Percentiles rank a stretch among this genome's conserved stretches.
These are phyloP conservation scores for Clohesyomyces aquaticus DNA, from an alignment of 495 filamentous ascomycete genomes.

Conservation along the genomic window DNA sequence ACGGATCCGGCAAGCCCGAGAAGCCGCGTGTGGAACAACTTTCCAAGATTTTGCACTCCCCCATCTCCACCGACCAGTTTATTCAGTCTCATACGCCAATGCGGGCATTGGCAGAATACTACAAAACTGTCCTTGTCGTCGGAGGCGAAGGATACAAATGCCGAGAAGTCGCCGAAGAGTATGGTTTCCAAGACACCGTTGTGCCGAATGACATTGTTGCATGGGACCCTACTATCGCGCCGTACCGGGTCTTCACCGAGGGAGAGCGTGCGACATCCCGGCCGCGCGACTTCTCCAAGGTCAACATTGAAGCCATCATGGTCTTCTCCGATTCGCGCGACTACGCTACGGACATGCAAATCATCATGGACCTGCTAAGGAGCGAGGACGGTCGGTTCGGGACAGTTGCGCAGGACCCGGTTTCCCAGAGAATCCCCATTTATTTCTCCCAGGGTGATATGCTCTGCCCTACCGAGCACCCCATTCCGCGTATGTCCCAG, in stretches of 20 bases:
- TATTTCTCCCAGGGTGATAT: slow-evolving; percentile 78
- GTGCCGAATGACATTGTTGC: slow-evolving; percentile 70
- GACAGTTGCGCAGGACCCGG: slow-evolving; percentile 69
- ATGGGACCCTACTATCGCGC: slow-evolving; percentile 63
- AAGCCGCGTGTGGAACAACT: slow-evolving; percentile 61
- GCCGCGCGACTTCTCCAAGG: slow-evolving; percentile 65
- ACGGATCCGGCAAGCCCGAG: slow-evolving; percentile 68
- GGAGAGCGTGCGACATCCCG: slow-evolving; percentile 60
- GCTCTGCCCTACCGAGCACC: slow-evolving; percentile 77
- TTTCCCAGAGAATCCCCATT: slow-evolving; percentile 70
- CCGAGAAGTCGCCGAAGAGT: slow-evolving; percentile 66
- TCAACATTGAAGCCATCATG: slow-evolving; percentile 80
- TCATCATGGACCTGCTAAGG: slow-evolving; percentile 81
- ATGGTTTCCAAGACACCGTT: slow-evolving; percentile 68
- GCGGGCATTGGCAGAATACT: slow-evolving; percentile 68
- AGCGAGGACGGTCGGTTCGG: slow-evolving; percentile 70
- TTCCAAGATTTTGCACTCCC: slow-evolving; percentile 59
- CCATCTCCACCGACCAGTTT: slow-evolving; percentile 66
- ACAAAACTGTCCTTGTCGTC: slow-evolving; percentile 66
- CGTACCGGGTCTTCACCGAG: slow-evolving; percentile 63
- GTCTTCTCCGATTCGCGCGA: slow-evolving; percentile 83
- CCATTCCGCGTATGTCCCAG: slow-evolving; percentile 71
- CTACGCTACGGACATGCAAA: slow-evolving; percentile 81
- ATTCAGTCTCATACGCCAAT: slow-evolving; percentile 71
- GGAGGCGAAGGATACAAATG: slow-evolving; percentile 68